phyloP scores from a whole-genome alignment of 208 protist species.

The Trypanosoma caninum region DNA sequence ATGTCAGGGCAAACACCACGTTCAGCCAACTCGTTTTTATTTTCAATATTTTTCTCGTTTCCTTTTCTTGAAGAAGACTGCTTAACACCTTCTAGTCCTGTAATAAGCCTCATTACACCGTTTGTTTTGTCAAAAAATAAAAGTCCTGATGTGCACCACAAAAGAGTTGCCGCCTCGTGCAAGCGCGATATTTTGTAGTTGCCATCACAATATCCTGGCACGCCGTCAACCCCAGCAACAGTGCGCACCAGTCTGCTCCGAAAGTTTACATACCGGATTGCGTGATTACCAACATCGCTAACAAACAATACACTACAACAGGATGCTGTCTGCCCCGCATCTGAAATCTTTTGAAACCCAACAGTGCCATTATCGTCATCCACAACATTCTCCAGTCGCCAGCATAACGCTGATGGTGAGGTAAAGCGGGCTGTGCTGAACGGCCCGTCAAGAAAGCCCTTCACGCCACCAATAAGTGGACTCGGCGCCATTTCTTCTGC shows the following conservation, averaged over 20 bases:
- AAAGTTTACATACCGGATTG: slow-evolving; percentile 71
- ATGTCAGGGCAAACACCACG: background rate
- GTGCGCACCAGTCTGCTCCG: slow-evolving; percentile 58
- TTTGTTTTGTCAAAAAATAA: slow-evolving; percentile 69
- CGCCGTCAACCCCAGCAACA: slow-evolving; percentile 54
- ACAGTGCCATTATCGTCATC: background rate
- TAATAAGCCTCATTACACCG: slow-evolving; percentile 59
- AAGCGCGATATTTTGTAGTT: slow-evolving; percentile 43
- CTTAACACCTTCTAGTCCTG: slow-evolving; percentile 20
- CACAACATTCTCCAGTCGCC: slow-evolving; percentile 38
- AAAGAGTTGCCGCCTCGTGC: slow-evolving; percentile 44
- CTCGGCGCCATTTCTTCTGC: no score
- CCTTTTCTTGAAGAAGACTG: no score
- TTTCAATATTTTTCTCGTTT: background rate
- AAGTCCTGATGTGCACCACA: slow-evolving; percentile 55
- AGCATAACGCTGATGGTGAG: slow-evolving; percentile 64
- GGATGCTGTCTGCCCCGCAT: background rate
- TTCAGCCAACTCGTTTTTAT: background rate
- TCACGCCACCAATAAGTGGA: slow-evolving; percentile 30
- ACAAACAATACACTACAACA: slow-evolving; percentile 62
- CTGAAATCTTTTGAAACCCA: background rate
- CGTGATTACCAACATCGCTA: slow-evolving; percentile 73
- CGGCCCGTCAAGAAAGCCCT: slow-evolving; percentile 68
- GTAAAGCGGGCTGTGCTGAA: slow-evolving; percentile 66
- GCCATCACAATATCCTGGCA: slow-evolving; percentile 80